These are phyloP conservation scores for Mortierella sp. DNA, from an alignment of 371 early-diverging fungal species.

Conservation along the genomic window DNA sequence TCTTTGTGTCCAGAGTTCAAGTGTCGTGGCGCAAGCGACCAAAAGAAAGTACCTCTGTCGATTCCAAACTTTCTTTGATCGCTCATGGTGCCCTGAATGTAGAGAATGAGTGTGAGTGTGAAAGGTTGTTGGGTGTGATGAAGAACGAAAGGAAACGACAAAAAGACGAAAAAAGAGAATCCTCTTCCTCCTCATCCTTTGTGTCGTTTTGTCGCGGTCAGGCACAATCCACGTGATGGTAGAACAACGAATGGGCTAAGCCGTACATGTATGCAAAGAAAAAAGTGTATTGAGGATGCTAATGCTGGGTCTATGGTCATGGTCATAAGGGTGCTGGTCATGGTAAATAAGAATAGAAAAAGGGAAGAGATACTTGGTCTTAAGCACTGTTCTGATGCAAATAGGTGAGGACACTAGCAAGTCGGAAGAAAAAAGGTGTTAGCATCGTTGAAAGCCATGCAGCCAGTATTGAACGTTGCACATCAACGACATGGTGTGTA, in stretches of 20 bases:
- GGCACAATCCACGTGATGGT: slow-evolving; percentile 2
- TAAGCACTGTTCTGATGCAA: slow-evolving; percentile 22
- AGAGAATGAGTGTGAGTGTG: background rate
- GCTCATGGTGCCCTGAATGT: slow-evolving; percentile 23
- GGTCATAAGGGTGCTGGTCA: background rate
- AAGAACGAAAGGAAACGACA: background rate
- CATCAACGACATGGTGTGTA: slow-evolving; percentile 20
- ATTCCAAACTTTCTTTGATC: slow-evolving; percentile 52
- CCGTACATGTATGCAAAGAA: background rate
- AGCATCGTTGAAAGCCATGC: background rate
- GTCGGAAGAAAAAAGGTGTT: background rate
- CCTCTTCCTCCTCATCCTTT: background rate
- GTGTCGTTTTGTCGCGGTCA: slow-evolving; percentile 8
- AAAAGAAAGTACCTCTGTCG: slow-evolving; percentile 44
- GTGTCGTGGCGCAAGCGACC: background rate
- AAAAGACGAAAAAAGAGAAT: background rate
- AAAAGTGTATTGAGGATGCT: background rate
- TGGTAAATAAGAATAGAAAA: background rate
- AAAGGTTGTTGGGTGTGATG: background rate
- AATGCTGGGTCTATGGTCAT: background rate
- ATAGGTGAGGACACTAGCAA: slow-evolving; percentile 10
- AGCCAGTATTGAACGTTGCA: background rate
- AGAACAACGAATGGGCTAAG: background rate
- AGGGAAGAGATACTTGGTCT: background rate
- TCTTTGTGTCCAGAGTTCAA: background rate